phyloP scores from a whole-genome alignment of 441 rosid species.

The Erodium texanum region DNA sequence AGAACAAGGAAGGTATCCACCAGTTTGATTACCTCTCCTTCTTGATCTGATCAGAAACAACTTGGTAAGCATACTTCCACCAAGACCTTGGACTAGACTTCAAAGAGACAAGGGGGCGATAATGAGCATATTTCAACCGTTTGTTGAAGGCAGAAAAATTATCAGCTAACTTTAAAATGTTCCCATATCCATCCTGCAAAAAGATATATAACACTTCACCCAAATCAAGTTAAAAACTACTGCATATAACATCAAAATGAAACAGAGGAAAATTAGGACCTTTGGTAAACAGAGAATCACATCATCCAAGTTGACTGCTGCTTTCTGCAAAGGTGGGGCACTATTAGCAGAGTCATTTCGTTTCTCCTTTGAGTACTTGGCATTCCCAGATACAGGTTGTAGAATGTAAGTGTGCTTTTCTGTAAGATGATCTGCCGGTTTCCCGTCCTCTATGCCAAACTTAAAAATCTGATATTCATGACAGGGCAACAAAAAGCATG shows the following conservation, averaged over 20 bases:
- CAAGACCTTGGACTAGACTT: constrained; percentile 69
- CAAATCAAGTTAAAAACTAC: constrained; percentile 19
- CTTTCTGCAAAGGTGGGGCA: constrained; percentile 73
- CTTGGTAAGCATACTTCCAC: constrained; percentile 94
- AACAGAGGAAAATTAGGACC: constrained; percentile 36
- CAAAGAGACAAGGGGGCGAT: constrained; percentile 70
- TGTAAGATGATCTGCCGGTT: constrained; percentile 54
- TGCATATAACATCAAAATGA: constrained; percentile 14
- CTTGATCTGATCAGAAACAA: constrained; percentile 80
- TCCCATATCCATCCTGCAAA: constrained; percentile 83
- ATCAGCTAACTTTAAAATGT: constrained; percentile 84
- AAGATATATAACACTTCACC: constrained; percentile 17
- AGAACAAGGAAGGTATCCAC: constrained; percentile 2
- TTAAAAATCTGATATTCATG: constrained; percentile 56
- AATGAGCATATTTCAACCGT: constrained; percentile 84
- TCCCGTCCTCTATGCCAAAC: constrained; percentile 79
- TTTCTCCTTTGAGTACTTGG: constrained; percentile 61
- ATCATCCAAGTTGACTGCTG: constrained; percentile 78
- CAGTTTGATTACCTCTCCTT: constrained; percentile 57
- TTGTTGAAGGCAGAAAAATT: constrained; percentile 85
- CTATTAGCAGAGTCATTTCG: constrained; percentile 33
- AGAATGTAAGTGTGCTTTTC: constrained; percentile 68
- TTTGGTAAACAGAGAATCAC: constrained; percentile 92
- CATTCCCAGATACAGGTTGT: constrained; percentile 94
- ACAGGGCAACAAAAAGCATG: constrained; percentile 10